A percentile compares a stretch with the other conserved stretches of the same genome.
Evolutionary conservation across 176 grass and related monocot genomes (phyloP).

Genomic region (Areca catechu): DNA sequence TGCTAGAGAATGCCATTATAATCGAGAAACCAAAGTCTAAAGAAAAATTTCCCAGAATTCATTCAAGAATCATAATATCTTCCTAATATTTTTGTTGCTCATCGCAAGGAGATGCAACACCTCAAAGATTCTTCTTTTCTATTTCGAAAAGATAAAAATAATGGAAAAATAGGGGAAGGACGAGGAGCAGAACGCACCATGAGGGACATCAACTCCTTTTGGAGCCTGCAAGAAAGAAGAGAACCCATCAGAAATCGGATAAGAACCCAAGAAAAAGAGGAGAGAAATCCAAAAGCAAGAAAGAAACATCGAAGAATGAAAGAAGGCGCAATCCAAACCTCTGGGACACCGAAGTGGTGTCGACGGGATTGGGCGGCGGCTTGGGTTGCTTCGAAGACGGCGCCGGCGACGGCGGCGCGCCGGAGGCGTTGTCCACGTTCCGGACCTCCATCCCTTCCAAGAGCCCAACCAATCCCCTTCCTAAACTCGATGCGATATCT

Average conservation of each 20-base stretch:
- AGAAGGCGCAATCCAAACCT: neutral
- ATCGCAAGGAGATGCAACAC: too few relatives aligned
- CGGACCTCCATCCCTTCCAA: slow-evolving; percentile 12
- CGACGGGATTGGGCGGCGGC: slow-evolving; percentile 20
- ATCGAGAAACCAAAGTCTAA: too few relatives aligned
- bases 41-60: too few relatives aligned
- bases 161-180: too few relatives aligned
- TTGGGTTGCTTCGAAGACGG: slow-evolving; percentile 15
- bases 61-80: too few relatives aligned
- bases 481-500: too few relatives aligned
- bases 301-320: neutral
- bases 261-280: neutral
- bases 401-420: neutral
- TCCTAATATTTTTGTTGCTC: too few relatives aligned
- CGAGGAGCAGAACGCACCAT: neutral
- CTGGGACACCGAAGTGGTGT: slow-evolving; percentile 20
- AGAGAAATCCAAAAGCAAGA: neutral
- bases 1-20: too few relatives aligned
- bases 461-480: too few relatives aligned
- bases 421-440: slow-evolving; percentile 17
- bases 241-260: neutral
- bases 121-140: too few relatives aligned
- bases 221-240: slow-evolving; percentile 19
- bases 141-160: too few relatives aligned
- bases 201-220: slow-evolving; percentile 11